Evolutionary conservation across 768 basidiomycete species (phyloP), one percentile per base, ranked within the genome.

Genomic region (Piloderma croceum): DNA sequence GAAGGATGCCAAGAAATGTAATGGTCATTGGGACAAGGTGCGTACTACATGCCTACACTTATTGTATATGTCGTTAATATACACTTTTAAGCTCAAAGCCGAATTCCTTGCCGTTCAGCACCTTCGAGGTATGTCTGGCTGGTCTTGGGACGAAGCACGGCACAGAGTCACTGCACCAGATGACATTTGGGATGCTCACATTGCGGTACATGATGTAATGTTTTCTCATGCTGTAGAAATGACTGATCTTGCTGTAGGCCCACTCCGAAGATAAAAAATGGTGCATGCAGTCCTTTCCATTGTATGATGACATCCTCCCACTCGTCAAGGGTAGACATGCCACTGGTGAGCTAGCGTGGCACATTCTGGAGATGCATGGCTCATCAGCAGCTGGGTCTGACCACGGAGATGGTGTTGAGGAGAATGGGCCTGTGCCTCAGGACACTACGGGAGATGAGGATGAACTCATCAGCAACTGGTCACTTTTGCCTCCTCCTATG

Each of bases 51-150:
- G n/a, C n/a, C n/a, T n/a, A n/a, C n/a, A n/a, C n/a, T n/a, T n/a
- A n/a, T n/a, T n/a, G n/a, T n/a, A n/a, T n/a, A n/a, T n/a, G n/a
- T n/a, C n/a, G n/a, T n/a, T n/a, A n/a, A n/a, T n/a, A n/a, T n/a
- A n/a, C n/a, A n/a, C n/a, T n/a, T n/a, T n/a, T n/a, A n/a, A 53
- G 47, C 38, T 51, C n/a, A 53, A 49, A 31, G 33, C 37, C 13
- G 34, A 47, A 11, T 53, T 47, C 31, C 17, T 34, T 10, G 27
- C 29, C 9, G 49, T 56, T 11, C 42, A 49, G 24, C 24, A 39
- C 22, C 41, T 54, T 7, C 41, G 39, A 2, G 42, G 43, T 10
- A 27, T 43, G 12, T 58, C 52, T 7, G 42, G 42, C 11, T 42
- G 19, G 36, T 38, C 39, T 12, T 43, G 42, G 42, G 39, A 42